A percentile compares a stretch with the other conserved stretches of the same genome.
These are phyloP conservation scores for Hypoxylon cercidicola DNA, from an alignment of 495 filamentous ascomycete genomes.

Conservation along the genomic window DNA sequence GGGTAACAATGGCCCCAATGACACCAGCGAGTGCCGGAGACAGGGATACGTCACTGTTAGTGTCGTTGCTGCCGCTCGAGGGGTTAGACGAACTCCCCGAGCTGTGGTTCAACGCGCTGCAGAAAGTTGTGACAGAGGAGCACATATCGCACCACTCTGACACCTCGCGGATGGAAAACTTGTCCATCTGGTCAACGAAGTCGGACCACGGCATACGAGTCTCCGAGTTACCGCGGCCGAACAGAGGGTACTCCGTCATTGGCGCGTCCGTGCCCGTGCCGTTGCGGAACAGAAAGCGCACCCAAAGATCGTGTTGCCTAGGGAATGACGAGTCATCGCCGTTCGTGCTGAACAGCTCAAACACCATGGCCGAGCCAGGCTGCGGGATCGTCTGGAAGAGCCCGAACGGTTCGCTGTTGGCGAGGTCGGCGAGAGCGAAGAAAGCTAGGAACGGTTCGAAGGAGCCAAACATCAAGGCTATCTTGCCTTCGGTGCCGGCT, in stretches of 20 bases:
- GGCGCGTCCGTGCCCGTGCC: conserved; percentile 38
- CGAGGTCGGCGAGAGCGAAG: conserved; percentile 50
- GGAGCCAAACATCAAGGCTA: conserved; percentile 55
- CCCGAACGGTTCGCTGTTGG: conserved; percentile 20
- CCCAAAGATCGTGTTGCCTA: conserved; percentile 41
- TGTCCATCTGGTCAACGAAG: conserved; percentile 41
- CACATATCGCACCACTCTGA: conserved; percentile 49
- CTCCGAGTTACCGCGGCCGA: conserved; percentile 43
- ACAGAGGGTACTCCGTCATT: conserved; percentile 46
- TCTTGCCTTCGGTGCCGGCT: conserved; percentile 44
- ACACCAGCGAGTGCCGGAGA: conserved; percentile 50
- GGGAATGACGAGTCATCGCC: conserved; percentile 35
- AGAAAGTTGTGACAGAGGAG: conserved; percentile 43
- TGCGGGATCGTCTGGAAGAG: conserved; percentile 48
- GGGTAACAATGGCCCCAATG: conserved; percentile 49
- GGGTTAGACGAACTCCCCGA: background rate
- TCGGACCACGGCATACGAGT: conserved; percentile 39
- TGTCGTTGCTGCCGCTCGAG: background rate
- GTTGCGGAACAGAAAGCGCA: conserved; percentile 55
- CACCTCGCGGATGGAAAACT: conserved; percentile 37
- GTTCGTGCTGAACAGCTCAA: conserved; percentile 55
- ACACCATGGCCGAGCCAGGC: conserved; percentile 53
- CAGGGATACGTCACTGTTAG: conserved; percentile 8
- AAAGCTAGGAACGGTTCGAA: conserved; percentile 56
- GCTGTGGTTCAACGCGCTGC: conserved; percentile 27